These are phyloP conservation scores for Talaromyces sp. DNA, from an alignment of 2,329 filamentous ascomycete species.

Conservation along the genomic window DNA sequence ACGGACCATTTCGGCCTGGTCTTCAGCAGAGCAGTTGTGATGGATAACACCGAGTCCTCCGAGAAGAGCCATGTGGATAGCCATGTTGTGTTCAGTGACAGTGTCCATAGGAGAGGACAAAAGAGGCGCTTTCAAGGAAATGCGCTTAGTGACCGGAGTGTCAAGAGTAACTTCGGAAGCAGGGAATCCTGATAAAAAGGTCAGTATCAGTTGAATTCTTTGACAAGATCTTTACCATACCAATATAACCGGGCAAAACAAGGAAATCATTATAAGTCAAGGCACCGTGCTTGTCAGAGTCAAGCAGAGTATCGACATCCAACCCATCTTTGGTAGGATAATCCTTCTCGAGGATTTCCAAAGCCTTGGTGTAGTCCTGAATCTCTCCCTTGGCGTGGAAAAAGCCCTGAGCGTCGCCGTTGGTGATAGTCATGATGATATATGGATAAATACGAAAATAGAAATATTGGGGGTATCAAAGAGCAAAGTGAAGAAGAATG, in stretches of 20 bases:
- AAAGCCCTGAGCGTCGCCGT: slow-evolving; percentile 57
- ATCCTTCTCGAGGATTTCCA: slow-evolving; percentile 72
- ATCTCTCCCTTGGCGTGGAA: slow-evolving; percentile 51
- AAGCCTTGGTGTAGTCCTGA: slow-evolving; percentile 70
- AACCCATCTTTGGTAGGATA: slow-evolving; percentile 82
- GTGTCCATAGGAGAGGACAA: slow-evolving; percentile 99
- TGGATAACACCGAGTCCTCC: slow-evolving; percentile 76
- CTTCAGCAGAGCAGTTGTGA: slow-evolving; percentile 98
- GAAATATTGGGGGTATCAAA: slow-evolving; percentile 21
- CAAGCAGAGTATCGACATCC: slow-evolving; percentile 77
- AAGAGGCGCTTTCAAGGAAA: slow-evolving; percentile 93
- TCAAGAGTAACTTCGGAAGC: slow-evolving; percentile 85
- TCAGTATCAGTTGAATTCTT: slow-evolving; percentile 16
- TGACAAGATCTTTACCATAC: slow-evolving; percentile 38
- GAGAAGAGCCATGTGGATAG: slow-evolving; percentile 72
- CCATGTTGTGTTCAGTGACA: slow-evolving; percentile 99
- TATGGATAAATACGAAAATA: slow-evolving; percentile 14
- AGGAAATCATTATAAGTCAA: slow-evolving; percentile 99
- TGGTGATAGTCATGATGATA: slow-evolving; percentile 66
- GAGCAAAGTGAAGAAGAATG: slow-evolving; percentile 21
- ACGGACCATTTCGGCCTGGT: slow-evolving; percentile 96
- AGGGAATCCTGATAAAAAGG: slow-evolving; percentile 63
- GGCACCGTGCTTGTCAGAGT: slow-evolving; percentile 87
- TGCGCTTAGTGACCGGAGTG: slow-evolving; percentile 89
- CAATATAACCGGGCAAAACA: slow-evolving; percentile 93